Base-by-base conservation (phyloP, 129 eudicot genomes). In the Apium graveolens region DNA sequence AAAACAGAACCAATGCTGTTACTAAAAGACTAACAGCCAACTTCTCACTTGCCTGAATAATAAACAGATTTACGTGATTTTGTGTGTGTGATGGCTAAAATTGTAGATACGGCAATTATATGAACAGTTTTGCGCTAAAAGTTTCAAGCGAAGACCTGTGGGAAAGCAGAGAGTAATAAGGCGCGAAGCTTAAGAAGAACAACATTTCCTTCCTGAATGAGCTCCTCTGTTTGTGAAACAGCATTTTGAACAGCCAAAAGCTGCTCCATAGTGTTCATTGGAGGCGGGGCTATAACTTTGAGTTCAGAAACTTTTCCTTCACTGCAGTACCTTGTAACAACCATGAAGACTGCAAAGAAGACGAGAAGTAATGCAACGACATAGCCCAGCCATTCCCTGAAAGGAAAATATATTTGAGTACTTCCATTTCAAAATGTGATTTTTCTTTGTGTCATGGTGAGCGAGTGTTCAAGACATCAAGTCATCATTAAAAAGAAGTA, bases 211-310 rank as follows among this genome's bases (percentile, higher is more conserved):
- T 91, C 93, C 84, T 94, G 97, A 81, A 94, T 73, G 20, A 90
- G 57, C 88, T 90, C 97, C 83, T 94, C 98, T 49, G 91, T 95
- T 81, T 88, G 93, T 71, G 98, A 91, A 79, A 94, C 86, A 68
- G 92, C 97, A 82, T 87, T 94, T 71, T 94, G 98, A 79, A 94
- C 96, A 73, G 98, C 98, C 86, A 91, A 84, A 70, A 94, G 97
- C 82, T 94, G 98, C 83, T 94, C 98, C 98, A 94, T 86, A 11
- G 91, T 86, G 86, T 82, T 94, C 97, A 86, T 94, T 76, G 92
- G 49, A 17, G 96, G 98, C 11, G 98, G 98, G 35, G 90, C 93
- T n/a, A 78, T 43, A 41, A 94, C 92, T 84, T 88, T 94, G 34
- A 94, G 91, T 78, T 83, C 96, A 74, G 75, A 87, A 66, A 86